A percentile compares a stretch with the other conserved stretches of the same genome.
phyloP scores from a whole-genome alignment of 495 filamentous ascomycete species.

The Penicillium salamii region DNA sequence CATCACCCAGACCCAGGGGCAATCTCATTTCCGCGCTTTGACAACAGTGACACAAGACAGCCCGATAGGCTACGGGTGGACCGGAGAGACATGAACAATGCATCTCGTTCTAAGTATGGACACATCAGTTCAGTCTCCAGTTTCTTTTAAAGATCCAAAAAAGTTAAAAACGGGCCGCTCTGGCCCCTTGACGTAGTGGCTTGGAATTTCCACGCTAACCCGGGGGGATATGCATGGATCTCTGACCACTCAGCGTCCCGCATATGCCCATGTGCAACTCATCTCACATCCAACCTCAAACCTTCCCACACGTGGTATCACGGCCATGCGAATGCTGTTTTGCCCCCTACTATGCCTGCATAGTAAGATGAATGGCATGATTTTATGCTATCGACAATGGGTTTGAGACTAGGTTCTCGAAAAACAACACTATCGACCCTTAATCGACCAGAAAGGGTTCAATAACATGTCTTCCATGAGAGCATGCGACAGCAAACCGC shows the following conservation, averaged over 20 bases:
- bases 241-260: conserved; percentile 3
- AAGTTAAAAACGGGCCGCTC: conserved; percentile 2
- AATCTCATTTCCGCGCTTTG: background rate
- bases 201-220: background rate
- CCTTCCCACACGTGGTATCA: conserved; percentile 1
- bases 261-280: conserved; percentile 2
- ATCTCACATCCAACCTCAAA: background rate
- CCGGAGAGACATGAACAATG: too few relatives aligned
- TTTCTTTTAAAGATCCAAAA: background rate
- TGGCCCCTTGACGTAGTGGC: conserved; percentile 6
- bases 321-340: background rate
- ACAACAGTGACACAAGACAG: background rate
- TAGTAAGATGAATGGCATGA: too few relatives aligned
- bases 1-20: background rate
- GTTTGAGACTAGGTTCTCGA: too few relatives aligned
- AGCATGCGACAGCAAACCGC: background rate
- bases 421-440: too few relatives aligned
- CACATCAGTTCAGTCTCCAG: background rate
- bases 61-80: background rate
- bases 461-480: background rate
- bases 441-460: background rate
- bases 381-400: too few relatives aligned
- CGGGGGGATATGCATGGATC: background rate
- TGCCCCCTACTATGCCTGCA: too few relatives aligned
- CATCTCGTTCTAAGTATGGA: background rate